A percentile compares a stretch with the other conserved stretches of the same genome.
Conservation (phyloP, 208 protist genomes). For the Crithidia expoeki region DNA sequence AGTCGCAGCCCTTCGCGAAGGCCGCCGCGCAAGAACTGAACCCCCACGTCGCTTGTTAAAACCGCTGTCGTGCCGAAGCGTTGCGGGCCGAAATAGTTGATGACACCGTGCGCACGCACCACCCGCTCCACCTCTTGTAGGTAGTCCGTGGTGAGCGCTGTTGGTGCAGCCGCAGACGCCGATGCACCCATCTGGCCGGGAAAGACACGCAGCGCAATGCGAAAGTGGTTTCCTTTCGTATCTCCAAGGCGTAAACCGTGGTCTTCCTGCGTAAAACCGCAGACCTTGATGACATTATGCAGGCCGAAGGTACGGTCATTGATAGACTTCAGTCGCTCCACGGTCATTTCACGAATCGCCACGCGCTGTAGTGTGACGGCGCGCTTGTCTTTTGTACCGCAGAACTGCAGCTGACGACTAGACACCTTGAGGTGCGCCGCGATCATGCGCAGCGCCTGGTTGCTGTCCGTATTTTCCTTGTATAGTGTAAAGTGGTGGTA, state of each 20-base stretch:
- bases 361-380: slow-evolving; percentile 94
- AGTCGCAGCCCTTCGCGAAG: slow-evolving; percentile 71
- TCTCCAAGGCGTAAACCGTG: slow-evolving; percentile 85
- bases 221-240: slow-evolving; percentile 92
- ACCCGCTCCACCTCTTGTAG: slow-evolving; percentile 31
- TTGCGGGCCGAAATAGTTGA: slow-evolving; percentile 97
- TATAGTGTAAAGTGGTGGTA: slow-evolving; percentile 94
- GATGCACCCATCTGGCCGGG: slow-evolving; percentile 6
- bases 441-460: slow-evolving; percentile 71
- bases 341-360: slow-evolving; percentile 66
- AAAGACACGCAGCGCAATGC: slow-evolving; percentile 84
- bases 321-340: slow-evolving; percentile 59
- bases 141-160: slow-evolving; percentile 5
- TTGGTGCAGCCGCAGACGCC: neutral
- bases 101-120: slow-evolving; percentile 72
- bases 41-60: slow-evolving; percentile 92
- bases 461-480: slow-evolving; percentile 95
- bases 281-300: slow-evolving; percentile 72
- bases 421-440: slow-evolving; percentile 63
- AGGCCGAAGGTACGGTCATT: slow-evolving; percentile 66
- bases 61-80: slow-evolving; percentile 93
- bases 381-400: slow-evolving; percentile 96
- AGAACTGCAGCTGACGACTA: slow-evolving; percentile 82
- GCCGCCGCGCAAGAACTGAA: slow-evolving; percentile 74
- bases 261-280: slow-evolving; percentile 67